Evolutionary conservation across 2,329 filamentous ascomycete species (phyloP), one percentile per base, ranked within the genome.

Genomic region (Pseudogymnoascus sp.): DNA sequence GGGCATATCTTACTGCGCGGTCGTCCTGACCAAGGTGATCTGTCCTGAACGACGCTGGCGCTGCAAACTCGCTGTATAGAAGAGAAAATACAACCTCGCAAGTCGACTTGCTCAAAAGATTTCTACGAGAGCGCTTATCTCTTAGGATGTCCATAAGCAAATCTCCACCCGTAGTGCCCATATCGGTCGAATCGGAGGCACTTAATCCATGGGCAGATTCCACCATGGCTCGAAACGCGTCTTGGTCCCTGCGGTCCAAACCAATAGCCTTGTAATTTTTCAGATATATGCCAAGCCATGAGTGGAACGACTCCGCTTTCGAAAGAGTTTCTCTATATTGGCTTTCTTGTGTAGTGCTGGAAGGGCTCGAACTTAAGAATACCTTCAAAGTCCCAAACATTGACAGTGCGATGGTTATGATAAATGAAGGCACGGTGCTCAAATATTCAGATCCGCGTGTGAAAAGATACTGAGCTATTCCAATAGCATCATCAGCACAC

Each of bases 401-500:
- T 0, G 91, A 91, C 16, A 97, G 77, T 0, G 88, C 83, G 66
- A 93, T 89, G 0, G 93, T 93, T 9, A 90, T 87, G 43, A 96
- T 79, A 69, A 97, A 97, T 0, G 87, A 88, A 0, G 91, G 86
- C 0, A 82, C 80, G 34, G 83, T 79, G 3, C 74, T 76, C 3
- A 99, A 79, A 72, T 93, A 87, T 4, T 77, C 69, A 14, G 78
- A 77, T 6, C 93, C 92, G 61, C 83, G 82, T 5, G 84, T 79
- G 12, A 97, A 79, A 1, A 99, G 81, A 74, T 96, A 97, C 73
- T 91, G 89, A 65, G 90, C 86, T 36, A 99, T 84, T 0, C 93
- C 93, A 49, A 97, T 81, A 1, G 90, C 88, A 77, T 99, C 95
- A 71, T 96, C 91, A 8, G 93, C 90, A 74, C 93, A 97, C 71